A percentile compares a stretch with the other conserved stretches of the same genome.
Conservation (phyloP, 2,329 filamentous ascomycete genomes). For the Penicillium sp. region DNA sequence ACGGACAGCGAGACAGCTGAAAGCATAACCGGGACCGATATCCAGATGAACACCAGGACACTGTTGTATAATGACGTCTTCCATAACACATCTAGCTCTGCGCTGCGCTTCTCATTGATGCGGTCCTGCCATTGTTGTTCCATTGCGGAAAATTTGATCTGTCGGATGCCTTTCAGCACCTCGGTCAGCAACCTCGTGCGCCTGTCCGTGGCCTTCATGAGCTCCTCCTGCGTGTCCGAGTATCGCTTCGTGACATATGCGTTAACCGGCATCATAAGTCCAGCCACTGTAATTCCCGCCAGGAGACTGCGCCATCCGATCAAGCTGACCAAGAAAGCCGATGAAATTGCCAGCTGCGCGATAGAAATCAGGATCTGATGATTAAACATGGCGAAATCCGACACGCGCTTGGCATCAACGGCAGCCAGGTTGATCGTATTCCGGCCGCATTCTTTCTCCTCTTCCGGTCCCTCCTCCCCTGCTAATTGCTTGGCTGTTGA, state of each 20-base stretch:
- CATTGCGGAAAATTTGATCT: conserved; percentile 79
- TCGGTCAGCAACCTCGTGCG: conserved; percentile 71
- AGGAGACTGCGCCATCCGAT: too few species aligned
- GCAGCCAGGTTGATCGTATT: too few species aligned
- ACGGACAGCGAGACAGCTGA: conserved; percentile 66
- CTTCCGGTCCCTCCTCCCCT: conserved; percentile 42
- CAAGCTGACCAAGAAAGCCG: too few species aligned
- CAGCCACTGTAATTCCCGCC: too few species aligned
- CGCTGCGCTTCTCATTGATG: conserved; percentile 61
- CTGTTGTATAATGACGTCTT: conserved; percentile 62
- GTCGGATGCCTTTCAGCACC: conserved; percentile 71
- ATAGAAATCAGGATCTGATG: too few species aligned
- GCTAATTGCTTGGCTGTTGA: conserved; percentile 16
- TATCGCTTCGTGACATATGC: conserved; percentile 63
- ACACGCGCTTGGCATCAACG: too few species aligned
- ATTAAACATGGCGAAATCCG: too few species aligned
- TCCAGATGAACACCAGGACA: conserved; percentile 64
- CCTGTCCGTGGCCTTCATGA: conserved; percentile 75
- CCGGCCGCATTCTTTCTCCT: conserved; percentile 36
- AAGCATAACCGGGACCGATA: conserved; percentile 68
- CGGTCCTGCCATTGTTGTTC: conserved; percentile 71
- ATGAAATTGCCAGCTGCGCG: too few species aligned
- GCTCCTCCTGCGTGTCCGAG: conserved; percentile 58
- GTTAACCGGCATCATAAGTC: too few species aligned
- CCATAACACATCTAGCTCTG: conserved; percentile 65